Evolutionary conservation across 345 rosid species (phyloP), one percentile per base, ranked within the genome.

Genomic region (Camelina sativa): DNA sequence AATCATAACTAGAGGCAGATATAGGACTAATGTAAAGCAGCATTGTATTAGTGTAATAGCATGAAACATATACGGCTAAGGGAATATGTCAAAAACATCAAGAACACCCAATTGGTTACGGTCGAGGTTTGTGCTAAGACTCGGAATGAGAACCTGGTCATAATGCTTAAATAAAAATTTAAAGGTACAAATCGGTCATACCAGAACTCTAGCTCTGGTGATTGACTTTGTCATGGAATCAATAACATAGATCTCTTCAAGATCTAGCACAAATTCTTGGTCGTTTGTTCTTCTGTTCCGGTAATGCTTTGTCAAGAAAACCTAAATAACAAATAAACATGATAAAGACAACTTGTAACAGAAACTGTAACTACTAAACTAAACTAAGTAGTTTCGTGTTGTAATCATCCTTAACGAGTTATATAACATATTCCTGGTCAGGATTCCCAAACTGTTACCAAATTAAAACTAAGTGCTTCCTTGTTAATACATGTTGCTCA

Each of bases 161-260:
- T 28, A 16, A 15, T 34, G 55, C 0, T 23, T 25, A 20, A 19
- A 10, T 8, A 47, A 37, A 7, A 37, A 7, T 0, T 46, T 59
- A 19, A 65, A 65, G 48, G 44, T 55, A 73, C 37, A 17, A 54
- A 37, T 25, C 22, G 25, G 22, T 10, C 84, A 80, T 80, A 94
- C 97, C 87, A 87, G 58, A 66, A 94, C 95, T 88, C 84, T 94
- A 52, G 97, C 98, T 83, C 98, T 87, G 51, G 92, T 87, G 71
- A 93, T 91, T 48, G 98, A 93, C 86, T 86, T 93, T 23, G 94
- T 88, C 80, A 81, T 88, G 15, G 97, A 89, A 62, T 93, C 96
- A 62, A 93, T 88, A 74, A 87, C 89, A 74, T 93, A 93, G 32
- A 93, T 91, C 85, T 93, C 97, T 84, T 93, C 98, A 84, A 91